Percentiles rank a stretch among this genome's conserved stretches.
phyloP scores from a whole-genome alignment of 164 flowering plant genomes.

The Annona squamosa region DNA sequence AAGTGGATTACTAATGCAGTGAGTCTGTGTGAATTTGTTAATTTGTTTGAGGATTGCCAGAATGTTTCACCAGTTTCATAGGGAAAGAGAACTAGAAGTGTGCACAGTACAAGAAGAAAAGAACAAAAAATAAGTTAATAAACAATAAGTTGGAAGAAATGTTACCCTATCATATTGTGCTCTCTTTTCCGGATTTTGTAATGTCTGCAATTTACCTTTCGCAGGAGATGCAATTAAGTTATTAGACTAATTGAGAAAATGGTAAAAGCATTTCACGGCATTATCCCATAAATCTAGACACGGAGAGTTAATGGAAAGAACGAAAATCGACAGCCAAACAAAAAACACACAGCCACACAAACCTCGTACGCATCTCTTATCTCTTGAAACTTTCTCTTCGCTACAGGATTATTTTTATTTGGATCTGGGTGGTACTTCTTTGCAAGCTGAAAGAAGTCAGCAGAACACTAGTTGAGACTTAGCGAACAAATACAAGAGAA shows the following conservation, averaged over 20 bases:
- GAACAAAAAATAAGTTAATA: background rate
- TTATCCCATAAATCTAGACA: background rate
- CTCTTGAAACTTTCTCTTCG: constrained; percentile 89
- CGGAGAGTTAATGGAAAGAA: background rate
- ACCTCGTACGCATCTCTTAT: constrained; percentile 97
- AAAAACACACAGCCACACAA: constrained; percentile 13
- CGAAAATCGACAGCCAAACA: background rate
- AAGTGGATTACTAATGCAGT: background rate
- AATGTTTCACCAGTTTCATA: background rate
- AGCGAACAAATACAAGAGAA: background rate
- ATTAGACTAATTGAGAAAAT: background rate
- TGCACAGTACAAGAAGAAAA: too few species aligned
- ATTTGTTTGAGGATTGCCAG: background rate
- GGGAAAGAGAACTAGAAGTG: background rate
- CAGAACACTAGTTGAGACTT: background rate
- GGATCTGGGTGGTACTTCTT: constrained; percentile 96
- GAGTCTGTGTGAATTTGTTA: background rate
- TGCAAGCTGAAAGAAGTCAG: constrained; percentile 59
- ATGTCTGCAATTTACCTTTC: constrained; percentile 54
- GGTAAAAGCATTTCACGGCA: background rate
- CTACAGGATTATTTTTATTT: constrained; percentile 68
- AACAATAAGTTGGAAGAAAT: background rate
- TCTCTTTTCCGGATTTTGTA: constrained; percentile 66
- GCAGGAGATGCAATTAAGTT: constrained; percentile 14
- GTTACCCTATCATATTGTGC: constrained; percentile 75